phyloP scores from a whole-genome alignment of 1,284 basidiomycete species.

The Ceratobasidium sp. region DNA sequence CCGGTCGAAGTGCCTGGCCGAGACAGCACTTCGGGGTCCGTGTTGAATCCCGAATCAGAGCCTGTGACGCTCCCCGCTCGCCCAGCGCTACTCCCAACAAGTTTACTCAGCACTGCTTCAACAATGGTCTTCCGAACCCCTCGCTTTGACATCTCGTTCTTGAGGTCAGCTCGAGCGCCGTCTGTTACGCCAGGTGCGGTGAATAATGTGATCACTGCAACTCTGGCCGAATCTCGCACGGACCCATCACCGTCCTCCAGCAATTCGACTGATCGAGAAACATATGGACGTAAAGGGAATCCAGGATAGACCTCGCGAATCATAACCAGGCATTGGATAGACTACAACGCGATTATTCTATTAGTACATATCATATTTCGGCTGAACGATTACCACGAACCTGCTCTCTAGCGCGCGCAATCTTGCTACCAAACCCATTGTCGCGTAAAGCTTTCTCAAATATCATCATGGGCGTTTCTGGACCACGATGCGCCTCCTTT shows the following conservation, averaged over 20 bases:
- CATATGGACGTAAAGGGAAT: constrained; percentile 87
- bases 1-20: constrained; percentile 19
- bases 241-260: constrained; percentile 92
- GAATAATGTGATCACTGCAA: constrained; percentile 87
- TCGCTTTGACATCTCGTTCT: constrained; percentile 89
- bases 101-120: constrained; percentile 74
- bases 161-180: constrained; percentile 90
- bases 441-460: constrained; percentile 85
- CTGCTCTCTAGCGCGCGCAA: constrained; percentile 86
- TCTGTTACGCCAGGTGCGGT: constrained; percentile 84
- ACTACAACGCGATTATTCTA: constrained; percentile 45
- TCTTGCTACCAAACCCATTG: constrained; percentile 79
- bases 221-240: constrained; percentile 88
- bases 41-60: constrained; percentile 36
- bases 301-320: constrained; percentile 74
- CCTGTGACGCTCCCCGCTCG: constrained; percentile 30
- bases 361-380: constrained; percentile 44
- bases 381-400: constrained; percentile 57
- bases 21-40: constrained; percentile 33
- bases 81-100: constrained; percentile 60
- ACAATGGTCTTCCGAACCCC: constrained; percentile 88
- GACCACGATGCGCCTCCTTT: constrained; percentile 73
- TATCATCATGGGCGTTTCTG: constrained; percentile 78
- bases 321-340: constrained; percentile 60
- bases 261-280: constrained; percentile 82